A percentile compares a stretch with the other conserved stretches of the same genome.
These are phyloP conservation scores for Teunomyces stri DNA, from an alignment of 805 yeast species.

Conservation along the genomic window DNA sequence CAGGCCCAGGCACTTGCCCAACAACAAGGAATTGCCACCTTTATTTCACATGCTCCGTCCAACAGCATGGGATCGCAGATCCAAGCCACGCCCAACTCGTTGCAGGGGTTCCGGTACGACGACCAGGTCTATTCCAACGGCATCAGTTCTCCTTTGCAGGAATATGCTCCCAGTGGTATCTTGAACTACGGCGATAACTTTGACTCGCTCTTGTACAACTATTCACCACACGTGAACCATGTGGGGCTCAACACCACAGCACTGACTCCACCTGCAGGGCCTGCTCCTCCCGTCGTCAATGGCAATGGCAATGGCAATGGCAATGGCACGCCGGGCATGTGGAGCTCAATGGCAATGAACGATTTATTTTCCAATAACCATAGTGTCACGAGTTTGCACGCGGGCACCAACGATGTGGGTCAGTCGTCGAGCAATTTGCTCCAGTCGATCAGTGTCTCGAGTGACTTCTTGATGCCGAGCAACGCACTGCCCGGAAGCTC, in stretches of 20 bases:
- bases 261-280: not conserved
- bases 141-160: slow-evolving; percentile 8
- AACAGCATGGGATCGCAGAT: not conserved
- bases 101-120: slow-evolving; percentile 16
- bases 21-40: not conserved
- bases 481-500: not conserved
- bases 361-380: slow-evolving; percentile 12
- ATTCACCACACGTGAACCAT: slow-evolving; percentile 5
- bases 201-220: slow-evolving; percentile 11
- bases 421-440: not conserved
- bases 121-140: slow-evolving; percentile 14
- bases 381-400: slow-evolving; percentile 12
- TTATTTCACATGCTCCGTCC: not conserved
- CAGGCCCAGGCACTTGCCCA: slow-evolving; percentile 3
- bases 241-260: slow-evolving; percentile 1
- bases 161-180: slow-evolving; percentile 7
- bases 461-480: not conserved
- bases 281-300: not conserved
- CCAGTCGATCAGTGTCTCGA: slow-evolving; percentile 2
- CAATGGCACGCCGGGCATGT: slow-evolving; percentile 3
- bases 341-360: slow-evolving; percentile 8
- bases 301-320: not conserved
- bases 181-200: slow-evolving; percentile 9
- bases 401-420: not conserved
- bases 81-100: not conserved